Conservation (phyloP, 108 stramenopile genomes). For the Cyclotella atomus region DNA sequence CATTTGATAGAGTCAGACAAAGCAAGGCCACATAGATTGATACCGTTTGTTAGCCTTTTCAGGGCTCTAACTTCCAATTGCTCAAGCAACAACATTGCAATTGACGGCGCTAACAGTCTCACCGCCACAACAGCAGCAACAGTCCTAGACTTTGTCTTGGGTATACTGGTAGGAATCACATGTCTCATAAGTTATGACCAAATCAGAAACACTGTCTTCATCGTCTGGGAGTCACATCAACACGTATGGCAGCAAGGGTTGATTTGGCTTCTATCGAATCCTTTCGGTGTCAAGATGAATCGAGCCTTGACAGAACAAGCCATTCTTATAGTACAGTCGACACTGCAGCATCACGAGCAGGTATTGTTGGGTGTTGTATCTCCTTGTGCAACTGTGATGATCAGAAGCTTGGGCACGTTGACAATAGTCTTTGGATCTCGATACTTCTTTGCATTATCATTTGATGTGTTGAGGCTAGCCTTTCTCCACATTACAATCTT, state of each 20-base stretch:
- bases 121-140: constrained; percentile 3
- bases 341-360: constrained; percentile 36
- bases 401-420: constrained; percentile 13
- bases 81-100: background rate
- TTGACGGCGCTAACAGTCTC: too few relatives aligned
- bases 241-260: constrained; percentile 38
- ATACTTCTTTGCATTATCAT: constrained; percentile 53
- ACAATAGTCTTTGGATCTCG: constrained; percentile 32
- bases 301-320: constrained; percentile 67
- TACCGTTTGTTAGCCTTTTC: too few relatives aligned
- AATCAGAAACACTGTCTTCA: constrained; percentile 12
- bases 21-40: too few relatives aligned
- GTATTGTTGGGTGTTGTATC: constrained; percentile 1
- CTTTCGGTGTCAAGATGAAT: constrained; percentile 87
- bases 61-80: too few relatives aligned
- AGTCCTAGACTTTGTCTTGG: constrained; percentile 20
- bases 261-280: constrained; percentile 74
- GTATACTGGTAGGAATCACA: constrained; percentile 19
- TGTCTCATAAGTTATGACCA: constrained; percentile 1
- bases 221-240: constrained; percentile 12
- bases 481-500: constrained; percentile 63
- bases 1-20: too few relatives aligned
- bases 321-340: constrained; percentile 47
- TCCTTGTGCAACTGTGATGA: background rate
- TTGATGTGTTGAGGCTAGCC: constrained; percentile 63